Evolutionary conservation across 192 early-diverging fungal genomes (phyloP), one percentile per base, ranked within the genome.

Genomic region (Backusella luteola): DNA sequence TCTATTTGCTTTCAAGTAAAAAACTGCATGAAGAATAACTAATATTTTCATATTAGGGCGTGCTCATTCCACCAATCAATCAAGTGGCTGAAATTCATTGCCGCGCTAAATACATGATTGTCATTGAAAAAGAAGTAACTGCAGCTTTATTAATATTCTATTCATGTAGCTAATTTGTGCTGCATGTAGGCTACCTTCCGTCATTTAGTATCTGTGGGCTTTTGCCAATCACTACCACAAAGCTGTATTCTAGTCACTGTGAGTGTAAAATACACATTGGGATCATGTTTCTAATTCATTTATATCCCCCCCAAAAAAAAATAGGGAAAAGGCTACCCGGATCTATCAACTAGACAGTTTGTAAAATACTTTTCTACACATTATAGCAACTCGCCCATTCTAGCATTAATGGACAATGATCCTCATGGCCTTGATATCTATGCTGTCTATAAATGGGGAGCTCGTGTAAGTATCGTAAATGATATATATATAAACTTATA

Each of bases 391-490:
- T 41, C 74, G 6, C 77, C 77, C 17, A 74, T 79, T 29, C 26
- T 69, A 1, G 72, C 77, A 15, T 39, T 81, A 29, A 75, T 81
- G 69, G 80, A 81, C 26, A 77, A 74, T 75, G 80, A 81, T 66
- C 80, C 80, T 11, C 67, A 81, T 59, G 80, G 80, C 3, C 35
- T 81, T 14, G 80, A 81, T 34, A 81, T 81, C 56, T 77, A 77
- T 53, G 36, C 74, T 12, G 49, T 77, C 7, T 81, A 81, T 56
- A 81, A 77, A 38, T 81, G 76, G 73, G 80, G 80, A 17, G 73
- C 73, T 34, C 29, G 34, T 59, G 80, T 81, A 75, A 66, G 34
- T 17, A 19, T 15, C 23, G 15, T 2, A 29, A 17, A 19, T 59
- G 12, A 76, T 80, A 56, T 68, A 76, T 41, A n/a, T 38, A n/a